A percentile compares a stretch with the other conserved stretches of the same genome.
Conservation (phyloP, 768 basidiomycete species). For the Ramaria rubella region DNA sequence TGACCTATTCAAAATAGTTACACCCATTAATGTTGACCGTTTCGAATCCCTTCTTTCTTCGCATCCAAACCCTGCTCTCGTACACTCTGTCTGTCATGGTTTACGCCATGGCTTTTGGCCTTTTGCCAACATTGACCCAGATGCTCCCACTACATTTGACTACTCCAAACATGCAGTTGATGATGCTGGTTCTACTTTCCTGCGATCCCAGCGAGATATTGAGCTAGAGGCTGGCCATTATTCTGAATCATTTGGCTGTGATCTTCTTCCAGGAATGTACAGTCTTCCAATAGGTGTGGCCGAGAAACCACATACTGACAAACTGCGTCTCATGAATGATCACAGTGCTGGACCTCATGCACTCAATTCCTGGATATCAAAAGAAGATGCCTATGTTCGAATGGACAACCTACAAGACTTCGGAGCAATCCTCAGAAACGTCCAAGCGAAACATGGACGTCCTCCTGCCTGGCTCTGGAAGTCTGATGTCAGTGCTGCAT, state of each 20-base stretch:
- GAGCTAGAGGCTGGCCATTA: slow-evolving; percentile 15
- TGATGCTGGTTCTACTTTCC: background rate
- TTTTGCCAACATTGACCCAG: slow-evolving; percentile 23
- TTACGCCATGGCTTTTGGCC: slow-evolving; percentile 43
- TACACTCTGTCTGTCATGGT: slow-evolving; percentile 22
- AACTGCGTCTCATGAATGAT: slow-evolving; percentile 26
- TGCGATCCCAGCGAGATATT: slow-evolving; percentile 17
- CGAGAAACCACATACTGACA: slow-evolving; percentile 23
- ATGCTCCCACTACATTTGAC: background rate
- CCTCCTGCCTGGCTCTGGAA: slow-evolving; percentile 24
- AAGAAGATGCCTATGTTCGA: slow-evolving; percentile 1
- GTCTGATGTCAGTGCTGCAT: slow-evolving; percentile 33
- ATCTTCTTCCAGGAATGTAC: slow-evolving; percentile 25
- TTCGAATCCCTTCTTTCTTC: slow-evolving; percentile 22
- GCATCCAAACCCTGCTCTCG: slow-evolving; percentile 36
- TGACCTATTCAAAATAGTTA: slow-evolving; percentile 31
- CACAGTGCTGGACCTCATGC: slow-evolving; percentile 26
- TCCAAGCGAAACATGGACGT: slow-evolving; percentile 1
- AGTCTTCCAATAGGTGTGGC: slow-evolving; percentile 21
- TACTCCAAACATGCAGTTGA: slow-evolving; percentile 10
- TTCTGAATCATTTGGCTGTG: slow-evolving; percentile 21
- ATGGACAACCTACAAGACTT: slow-evolving; percentile 19
- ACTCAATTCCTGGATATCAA: slow-evolving; percentile 24
- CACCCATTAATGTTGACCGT: slow-evolving; percentile 29
- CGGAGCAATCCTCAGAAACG: slow-evolving; percentile 18